Evolutionary conservation across 2,329 filamentous ascomycete species (phyloP), one percentile per base, ranked within the genome.

Genomic region (Elsinoe ampelina): DNA sequence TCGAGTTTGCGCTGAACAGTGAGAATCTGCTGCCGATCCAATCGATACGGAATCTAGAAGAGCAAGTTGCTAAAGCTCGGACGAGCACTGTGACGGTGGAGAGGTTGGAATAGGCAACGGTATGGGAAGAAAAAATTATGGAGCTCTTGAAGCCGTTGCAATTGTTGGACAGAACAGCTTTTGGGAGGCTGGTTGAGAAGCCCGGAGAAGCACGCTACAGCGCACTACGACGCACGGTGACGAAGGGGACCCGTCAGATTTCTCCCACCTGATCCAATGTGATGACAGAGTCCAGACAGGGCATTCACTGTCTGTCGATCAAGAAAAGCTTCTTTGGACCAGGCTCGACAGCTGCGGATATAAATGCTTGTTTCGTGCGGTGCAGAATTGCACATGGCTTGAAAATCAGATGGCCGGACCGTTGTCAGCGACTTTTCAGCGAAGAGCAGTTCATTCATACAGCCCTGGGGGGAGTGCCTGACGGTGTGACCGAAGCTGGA

Each of bases 291-390:
- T 36, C 22, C 22, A 22, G 22, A 30, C n/a, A n/a, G 32, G 8
- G 17, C 19, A 43, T 22, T 43, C 10, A 43, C 10, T 20, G 41
- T 12, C 20, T 45, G 45, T 50, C 45, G 30, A 34, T 36, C 45
- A 50, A n/a, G 32, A n/a, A 50, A 50, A 50, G 45, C 45, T 50
- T 50, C 45, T 50, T 50, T 50, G 32, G 19, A 50, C 45, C 45
- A 50, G 34, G n/a, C 17, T n/a, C 19, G 30, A 30, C 15, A 35
- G 34, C 32, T 35, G 45, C 45, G 15, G 20, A 5, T 11, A 10
- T 50, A 2, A 30, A 35, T 20, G 26, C 45, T 50, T 13, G 11
- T 26, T 50, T 39, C 11, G 17, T 19, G 13, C 13, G 36, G 13
- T 5, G 13, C 11, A 39, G 12, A 39, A 30, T 30, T 19, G 13